Evolutionary conservation across 768 basidiomycete genomes (phyloP), one percentile per base, ranked within the genome.

Genomic region (Lentinula boryana): DNA sequence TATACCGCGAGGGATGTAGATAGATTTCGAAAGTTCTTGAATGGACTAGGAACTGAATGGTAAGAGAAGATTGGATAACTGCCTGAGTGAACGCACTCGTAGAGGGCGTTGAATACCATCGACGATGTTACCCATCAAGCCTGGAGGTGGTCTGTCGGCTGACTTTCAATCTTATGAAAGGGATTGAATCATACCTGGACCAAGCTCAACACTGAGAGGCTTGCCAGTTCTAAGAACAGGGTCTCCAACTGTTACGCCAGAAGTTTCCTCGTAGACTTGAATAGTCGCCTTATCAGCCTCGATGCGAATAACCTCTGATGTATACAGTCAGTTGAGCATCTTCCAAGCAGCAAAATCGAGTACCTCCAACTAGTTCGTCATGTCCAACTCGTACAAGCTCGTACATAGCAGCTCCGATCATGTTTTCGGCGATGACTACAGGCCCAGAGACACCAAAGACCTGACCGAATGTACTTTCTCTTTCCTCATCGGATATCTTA

Each of bases 221-320:
- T 99, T 99, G 50, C 96, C 97, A 32, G 97, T 99, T 60, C 96
- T 84, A 69, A 99, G 76, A 16, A 99, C 97, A 52, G 97, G 97
- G 78, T 99, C 97, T 32, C 97, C 97, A 56, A 98, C 95, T 5
- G 96, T 98, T 44, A 99, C 97, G 58, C 97, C 97, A 46, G 96
- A 97, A 5, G 96, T 98, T 79, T 99, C 97, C 75, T 99, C 97
- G 70, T 99, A 98, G 9, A 99, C 97, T 74, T 99, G 97, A 63
- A 99, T 98, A 12, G 97, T 98, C 46, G 92, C 92, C 77, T 97
- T 96, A 77, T 99, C 97, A 63, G 87, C 87, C 66, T 98, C 97
- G 76, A 99, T 98, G 68, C 97, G 86, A 68, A 99, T 99, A 68
- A 99, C 97, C 93, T 99, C 97, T 95, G 69, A 21, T 4, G 50